A percentile compares a stretch with the other conserved stretches of the same genome.
These are phyloP conservation scores for Keithomyces neogunnii DNA, from an alignment of 2,329 filamentous ascomycete species.

Conservation along the genomic window DNA sequence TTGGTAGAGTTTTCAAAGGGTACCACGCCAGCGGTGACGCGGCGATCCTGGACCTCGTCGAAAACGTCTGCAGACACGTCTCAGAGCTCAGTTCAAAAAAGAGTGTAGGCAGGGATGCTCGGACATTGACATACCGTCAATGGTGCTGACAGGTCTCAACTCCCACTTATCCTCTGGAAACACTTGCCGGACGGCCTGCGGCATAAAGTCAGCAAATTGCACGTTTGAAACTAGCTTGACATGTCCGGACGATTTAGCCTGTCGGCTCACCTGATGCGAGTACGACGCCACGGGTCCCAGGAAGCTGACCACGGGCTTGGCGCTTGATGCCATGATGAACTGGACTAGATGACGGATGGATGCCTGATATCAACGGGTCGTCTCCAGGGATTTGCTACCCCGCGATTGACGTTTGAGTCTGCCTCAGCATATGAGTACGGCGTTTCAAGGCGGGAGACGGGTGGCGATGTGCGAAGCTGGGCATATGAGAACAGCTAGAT, in stretches of 20 bases:
- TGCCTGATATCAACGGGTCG: not conserved
- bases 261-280: conserved; percentile 37
- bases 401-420: not conserved
- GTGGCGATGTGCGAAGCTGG: too few relatives aligned
- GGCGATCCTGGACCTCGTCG: conserved; percentile 59
- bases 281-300: conserved; percentile 42
- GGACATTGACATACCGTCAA: conserved; percentile 29
- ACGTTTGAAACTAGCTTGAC: not conserved
- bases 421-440: too few relatives aligned
- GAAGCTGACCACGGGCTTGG: conserved; percentile 37
- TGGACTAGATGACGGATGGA: not conserved
- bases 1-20: conserved; percentile 97
- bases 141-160: conserved; percentile 42
- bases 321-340: conserved; percentile 17
- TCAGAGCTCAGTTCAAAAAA: not conserved
- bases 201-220: conserved; percentile 11
- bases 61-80: conserved; percentile 59
- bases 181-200: conserved; percentile 35
- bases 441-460: too few relatives aligned
- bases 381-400: not conserved
- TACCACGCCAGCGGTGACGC: conserved; percentile 66
- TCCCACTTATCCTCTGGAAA: conserved; percentile 41
- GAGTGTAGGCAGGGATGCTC: not conserved
- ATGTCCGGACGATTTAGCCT: not conserved
- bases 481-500: too few relatives aligned